phyloP scores from a whole-genome alignment of 805 yeast species.

The Saccharomycopsis javanensis region DNA sequence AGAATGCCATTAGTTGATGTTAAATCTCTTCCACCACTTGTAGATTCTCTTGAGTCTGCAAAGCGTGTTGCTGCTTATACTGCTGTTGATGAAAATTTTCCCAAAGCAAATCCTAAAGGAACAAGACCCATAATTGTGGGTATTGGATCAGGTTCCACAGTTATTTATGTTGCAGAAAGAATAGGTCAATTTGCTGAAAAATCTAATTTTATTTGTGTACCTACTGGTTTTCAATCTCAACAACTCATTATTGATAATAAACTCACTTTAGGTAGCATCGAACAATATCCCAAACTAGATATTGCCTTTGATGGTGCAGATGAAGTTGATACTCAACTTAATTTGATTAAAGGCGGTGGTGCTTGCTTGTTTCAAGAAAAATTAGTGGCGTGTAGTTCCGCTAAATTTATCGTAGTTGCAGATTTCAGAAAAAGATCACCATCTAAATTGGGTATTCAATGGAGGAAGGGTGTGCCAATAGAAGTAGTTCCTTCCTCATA shows the following conservation, averaged over 20 bases:
- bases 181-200: constrained; percentile 59
- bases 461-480: constrained; percentile 91
- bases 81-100: constrained; percentile 86
- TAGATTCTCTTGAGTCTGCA: constrained; percentile 54
- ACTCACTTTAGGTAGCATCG: constrained; percentile 67
- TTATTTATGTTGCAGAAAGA: constrained; percentile 93
- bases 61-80: constrained; percentile 81
- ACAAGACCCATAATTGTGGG: constrained; percentile 47
- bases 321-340: constrained; percentile 74
- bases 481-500: constrained; percentile 90
- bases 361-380: constrained; percentile 97
- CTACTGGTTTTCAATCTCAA: constrained; percentile 95
- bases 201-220: constrained; percentile 61
- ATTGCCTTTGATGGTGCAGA: constrained; percentile 98
- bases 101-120: constrained; percentile 38
- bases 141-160: constrained; percentile 95
- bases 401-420: constrained; percentile 77
- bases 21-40: constrained; percentile 31
- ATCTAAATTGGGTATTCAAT: constrained; percentile 55
- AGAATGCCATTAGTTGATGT: not conserved
- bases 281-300: constrained; percentile 73
- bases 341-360: constrained; percentile 97
- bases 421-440: constrained; percentile 80
- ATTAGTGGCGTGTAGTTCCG: constrained; percentile 74
- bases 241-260: constrained; percentile 78